A percentile compares a stretch with the other conserved stretches of the same genome.
These are phyloP conservation scores for Calonectria fujianensis DNA, from an alignment of 2,329 filamentous ascomycete genomes.

Conservation along the genomic window DNA sequence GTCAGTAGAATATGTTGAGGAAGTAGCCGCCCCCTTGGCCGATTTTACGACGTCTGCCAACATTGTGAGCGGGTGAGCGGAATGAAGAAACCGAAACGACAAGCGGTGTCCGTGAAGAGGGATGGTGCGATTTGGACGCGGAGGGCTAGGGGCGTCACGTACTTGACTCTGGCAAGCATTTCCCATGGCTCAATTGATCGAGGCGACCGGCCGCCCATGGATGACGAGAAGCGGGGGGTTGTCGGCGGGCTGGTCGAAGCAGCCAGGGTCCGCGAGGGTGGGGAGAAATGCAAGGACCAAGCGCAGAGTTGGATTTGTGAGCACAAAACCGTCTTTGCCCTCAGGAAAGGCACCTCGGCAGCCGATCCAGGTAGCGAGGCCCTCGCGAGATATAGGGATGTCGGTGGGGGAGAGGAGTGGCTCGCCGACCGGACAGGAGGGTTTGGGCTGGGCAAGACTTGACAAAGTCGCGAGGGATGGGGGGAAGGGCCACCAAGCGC, in stretches of 20 bases:
- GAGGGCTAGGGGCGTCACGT: constrained; percentile 55
- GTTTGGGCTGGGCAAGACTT: constrained; percentile 35
- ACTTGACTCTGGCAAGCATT: constrained; percentile 66
- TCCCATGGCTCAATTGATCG: constrained; percentile 69
- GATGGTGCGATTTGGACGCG: constrained; percentile 40
- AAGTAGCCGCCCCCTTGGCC: constrained; percentile 60
- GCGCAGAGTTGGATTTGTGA: constrained; percentile 39
- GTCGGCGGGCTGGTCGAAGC: constrained; percentile 47
- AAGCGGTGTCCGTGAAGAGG: not conserved
- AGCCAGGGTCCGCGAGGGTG: constrained; percentile 42
- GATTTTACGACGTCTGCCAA: constrained; percentile 65
- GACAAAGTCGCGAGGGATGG: constrained; percentile 42
- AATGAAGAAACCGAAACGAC: constrained; percentile 8
- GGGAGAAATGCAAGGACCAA: constrained; percentile 39
- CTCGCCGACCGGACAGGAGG: constrained; percentile 29
- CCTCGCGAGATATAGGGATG: constrained; percentile 30
- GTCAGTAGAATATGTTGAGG: constrained; percentile 56
- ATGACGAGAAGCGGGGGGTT: constrained; percentile 53
- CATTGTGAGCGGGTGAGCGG: constrained; percentile 44
- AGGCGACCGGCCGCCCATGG: constrained; percentile 66
- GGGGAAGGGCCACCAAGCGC: constrained; percentile 28
- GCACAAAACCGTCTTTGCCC: constrained; percentile 49
- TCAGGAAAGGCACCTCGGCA: constrained; percentile 32
- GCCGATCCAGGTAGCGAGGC: constrained; percentile 30
- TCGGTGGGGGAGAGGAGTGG: constrained; percentile 39